These are phyloP conservation scores for Aquilaria agallochum DNA, from an alignment of 441 rosid species.

Conservation along the genomic window DNA sequence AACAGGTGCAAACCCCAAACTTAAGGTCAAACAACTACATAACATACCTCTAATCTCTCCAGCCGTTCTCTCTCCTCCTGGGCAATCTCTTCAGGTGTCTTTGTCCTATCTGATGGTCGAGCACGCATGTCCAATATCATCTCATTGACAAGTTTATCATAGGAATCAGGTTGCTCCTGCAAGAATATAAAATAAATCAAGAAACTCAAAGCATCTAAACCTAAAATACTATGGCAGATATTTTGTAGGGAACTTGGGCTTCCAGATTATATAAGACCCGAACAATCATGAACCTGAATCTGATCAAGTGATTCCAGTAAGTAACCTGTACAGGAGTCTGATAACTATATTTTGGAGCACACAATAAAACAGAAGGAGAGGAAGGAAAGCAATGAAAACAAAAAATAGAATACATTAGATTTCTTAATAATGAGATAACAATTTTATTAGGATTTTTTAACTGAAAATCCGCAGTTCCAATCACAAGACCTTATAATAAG, in stretches of 20 bases:
- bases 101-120: slow-evolving; percentile 77
- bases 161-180: slow-evolving; percentile 50
- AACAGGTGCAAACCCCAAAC: slow-evolving; percentile 1
- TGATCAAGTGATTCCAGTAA: not conserved
- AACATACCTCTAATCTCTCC: slow-evolving; percentile 69
- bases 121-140: slow-evolving; percentile 74
- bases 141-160: slow-evolving; percentile 50
- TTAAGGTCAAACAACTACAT: slow-evolving; percentile 6
- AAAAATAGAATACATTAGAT: no score
- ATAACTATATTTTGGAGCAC: not conserved
- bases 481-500: not conserved
- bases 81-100: slow-evolving; percentile 92
- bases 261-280: no score
- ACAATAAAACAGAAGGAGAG: not conserved
- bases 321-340: not conserved
- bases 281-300: not conserved
- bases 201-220: not conserved
- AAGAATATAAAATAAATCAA: slow-evolving; percentile 3
- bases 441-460: not conserved
- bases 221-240: no score
- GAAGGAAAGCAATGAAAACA: not conserved
- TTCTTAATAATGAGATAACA: no score
- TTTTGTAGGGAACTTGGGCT: no score
- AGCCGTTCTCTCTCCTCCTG: slow-evolving; percentile 80
- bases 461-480: not conserved